phyloP scores from a whole-genome alignment of 768 basidiomycete genomes.

The Podaxis pistillaris region DNA sequence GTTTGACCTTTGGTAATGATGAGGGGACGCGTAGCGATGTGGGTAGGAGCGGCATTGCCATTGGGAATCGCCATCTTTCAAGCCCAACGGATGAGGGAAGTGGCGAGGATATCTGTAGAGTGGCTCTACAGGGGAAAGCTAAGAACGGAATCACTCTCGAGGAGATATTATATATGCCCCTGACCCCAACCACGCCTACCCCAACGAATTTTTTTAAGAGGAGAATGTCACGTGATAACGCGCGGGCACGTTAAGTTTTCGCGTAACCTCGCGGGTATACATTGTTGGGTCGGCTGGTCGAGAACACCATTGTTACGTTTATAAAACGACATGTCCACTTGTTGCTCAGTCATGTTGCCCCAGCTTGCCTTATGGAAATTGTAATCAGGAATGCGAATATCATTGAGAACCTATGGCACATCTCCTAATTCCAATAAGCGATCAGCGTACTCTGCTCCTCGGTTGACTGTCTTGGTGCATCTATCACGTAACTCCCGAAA shows the following conservation, averaged over 20 bases:
- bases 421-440: neutral
- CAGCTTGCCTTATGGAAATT: neutral
- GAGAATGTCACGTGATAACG: slow-evolving; percentile 31
- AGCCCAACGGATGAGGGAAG: slow-evolving; percentile 15
- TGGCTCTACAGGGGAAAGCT: slow-evolving; percentile 23
- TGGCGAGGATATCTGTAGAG: slow-evolving; percentile 24
- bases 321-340: neutral
- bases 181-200: slow-evolving; percentile 41
- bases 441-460: neutral
- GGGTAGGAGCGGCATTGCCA: slow-evolving; percentile 32
- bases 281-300: neutral
- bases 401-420: neutral
- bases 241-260: slow-evolving; percentile 16
- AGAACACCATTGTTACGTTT: neutral
- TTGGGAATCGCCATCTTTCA: slow-evolving; percentile 39
- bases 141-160: slow-evolving; percentile 22
- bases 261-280: slow-evolving; percentile 6
- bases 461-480: neutral
- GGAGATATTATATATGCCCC: slow-evolving; percentile 36
- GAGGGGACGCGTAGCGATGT: slow-evolving; percentile 49
- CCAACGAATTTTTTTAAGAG: slow-evolving; percentile 41
- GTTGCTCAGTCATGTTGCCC: neutral
- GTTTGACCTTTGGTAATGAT: slow-evolving; percentile 45
- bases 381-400: neutral
- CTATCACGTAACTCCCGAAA: neutral